These are phyloP conservation scores for Grosmannia huntii DNA, from an alignment of 2,329 filamentous ascomycete genomes.

Conservation along the genomic window DNA sequence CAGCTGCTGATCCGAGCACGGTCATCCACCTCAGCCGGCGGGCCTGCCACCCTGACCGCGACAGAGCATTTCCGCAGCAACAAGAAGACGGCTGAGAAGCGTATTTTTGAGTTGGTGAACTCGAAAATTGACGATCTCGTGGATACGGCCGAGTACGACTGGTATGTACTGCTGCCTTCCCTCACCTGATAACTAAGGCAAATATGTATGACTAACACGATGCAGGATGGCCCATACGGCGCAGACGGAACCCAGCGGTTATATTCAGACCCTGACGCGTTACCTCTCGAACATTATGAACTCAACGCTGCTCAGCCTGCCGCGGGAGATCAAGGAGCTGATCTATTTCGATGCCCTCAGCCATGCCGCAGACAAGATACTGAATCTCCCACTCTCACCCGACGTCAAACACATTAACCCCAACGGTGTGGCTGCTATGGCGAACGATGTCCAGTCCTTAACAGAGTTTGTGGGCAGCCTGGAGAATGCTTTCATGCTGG, in stretches of 20 bases:
- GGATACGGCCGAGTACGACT: conserved; percentile 95
- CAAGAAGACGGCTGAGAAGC: conserved; percentile 92
- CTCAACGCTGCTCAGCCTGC: conserved; percentile 82
- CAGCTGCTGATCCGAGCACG: conserved; percentile 72
- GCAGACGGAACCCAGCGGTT: conserved; percentile 68
- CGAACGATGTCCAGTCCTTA: conserved; percentile 73
- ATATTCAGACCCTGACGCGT: conserved; percentile 87
- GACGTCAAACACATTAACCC: conserved; percentile 79
- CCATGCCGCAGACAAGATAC: conserved; percentile 76
- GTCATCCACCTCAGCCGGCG: conserved; percentile 68
- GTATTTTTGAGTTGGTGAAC: conserved; percentile 97
- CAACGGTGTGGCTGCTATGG: conserved; percentile 68
- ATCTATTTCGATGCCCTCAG: conserved; percentile 95
- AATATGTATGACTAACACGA: neutral
- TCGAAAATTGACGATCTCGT: conserved; percentile 97
- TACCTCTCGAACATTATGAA: conserved; percentile 96
- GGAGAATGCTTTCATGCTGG: conserved; percentile 71
- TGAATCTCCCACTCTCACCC: conserved; percentile 66
- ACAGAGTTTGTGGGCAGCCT: conserved; percentile 77
- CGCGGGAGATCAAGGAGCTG: conserved; percentile 88
- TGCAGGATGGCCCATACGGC: conserved; percentile 39
- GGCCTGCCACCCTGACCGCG: conserved; percentile 65
- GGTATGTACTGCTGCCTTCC: conserved; percentile 33
- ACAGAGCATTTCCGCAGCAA: conserved; percentile 79
- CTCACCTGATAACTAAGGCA: neutral